phyloP scores from a whole-genome alignment of 2,329 filamentous ascomycete species.

The Pyrenophora graminea region DNA sequence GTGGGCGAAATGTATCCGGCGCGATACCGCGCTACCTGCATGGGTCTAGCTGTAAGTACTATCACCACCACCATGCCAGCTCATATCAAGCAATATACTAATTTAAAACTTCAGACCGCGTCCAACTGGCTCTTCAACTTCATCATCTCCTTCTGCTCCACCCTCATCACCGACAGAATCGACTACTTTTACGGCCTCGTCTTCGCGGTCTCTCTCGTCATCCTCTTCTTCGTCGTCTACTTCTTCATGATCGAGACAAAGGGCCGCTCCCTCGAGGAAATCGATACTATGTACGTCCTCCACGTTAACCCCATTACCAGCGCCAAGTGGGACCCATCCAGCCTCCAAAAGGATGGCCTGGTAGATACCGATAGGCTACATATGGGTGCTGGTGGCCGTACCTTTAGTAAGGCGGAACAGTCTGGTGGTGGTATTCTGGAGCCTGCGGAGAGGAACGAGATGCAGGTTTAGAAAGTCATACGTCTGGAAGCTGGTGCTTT shows the following conservation, averaged over 20 bases:
- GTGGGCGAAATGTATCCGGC: slow-evolving; percentile 69
- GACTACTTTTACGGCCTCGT: slow-evolving; percentile 76
- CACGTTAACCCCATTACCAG: slow-evolving; percentile 68
- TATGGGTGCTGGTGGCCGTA: slow-evolving; percentile 38
- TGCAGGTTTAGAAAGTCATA: slow-evolving; percentile 20
- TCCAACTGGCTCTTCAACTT: slow-evolving; percentile 55
- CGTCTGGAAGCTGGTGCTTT: no score
- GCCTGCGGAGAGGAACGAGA: slow-evolving; percentile 30
- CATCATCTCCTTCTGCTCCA: slow-evolving; percentile 70
- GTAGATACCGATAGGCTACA: slow-evolving; percentile 41
- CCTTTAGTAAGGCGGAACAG: slow-evolving; percentile 42
- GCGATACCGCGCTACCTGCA: slow-evolving; percentile 54
- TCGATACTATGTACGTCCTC: slow-evolving; percentile 73
- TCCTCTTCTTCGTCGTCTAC: slow-evolving; percentile 69
- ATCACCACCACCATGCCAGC: no score
- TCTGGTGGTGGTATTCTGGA: slow-evolving; percentile 25
- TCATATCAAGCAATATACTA: no score
- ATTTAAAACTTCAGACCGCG: slow-evolving; percentile 19
- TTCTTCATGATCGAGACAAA: slow-evolving; percentile 80
- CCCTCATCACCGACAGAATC: slow-evolving; percentile 73
- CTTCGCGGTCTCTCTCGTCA: slow-evolving; percentile 69
- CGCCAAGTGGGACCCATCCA: slow-evolving; percentile 53
- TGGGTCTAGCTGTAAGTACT: slow-evolving; percentile 44
- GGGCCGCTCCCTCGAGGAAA: slow-evolving; percentile 75
- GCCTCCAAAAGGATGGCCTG: slow-evolving; percentile 37